Conservation (phyloP, 148 eudicot genomes). For the Rhododendron ovatum region DNA sequence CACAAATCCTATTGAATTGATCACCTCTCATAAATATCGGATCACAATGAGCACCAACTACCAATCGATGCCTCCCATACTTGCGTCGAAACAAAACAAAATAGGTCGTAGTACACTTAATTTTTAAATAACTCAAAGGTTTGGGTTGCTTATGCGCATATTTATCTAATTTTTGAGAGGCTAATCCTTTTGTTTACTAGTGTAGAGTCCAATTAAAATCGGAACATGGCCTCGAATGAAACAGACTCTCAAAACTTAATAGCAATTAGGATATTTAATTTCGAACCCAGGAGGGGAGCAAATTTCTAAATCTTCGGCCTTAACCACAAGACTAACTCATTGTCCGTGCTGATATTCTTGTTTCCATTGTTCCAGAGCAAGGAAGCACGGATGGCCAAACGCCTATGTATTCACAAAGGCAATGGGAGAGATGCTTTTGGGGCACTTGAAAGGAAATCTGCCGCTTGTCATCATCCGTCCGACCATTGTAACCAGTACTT, state of each 20-base stretch:
- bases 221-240: too few relatives aligned
- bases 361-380: slow-evolving; percentile 36
- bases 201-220: too few relatives aligned
- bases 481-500: slow-evolving; percentile 75
- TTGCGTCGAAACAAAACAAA: too few relatives aligned
- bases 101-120: too few relatives aligned
- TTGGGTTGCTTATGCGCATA: too few relatives aligned
- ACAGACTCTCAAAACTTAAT: not conserved
- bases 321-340: not conserved
- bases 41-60: too few relatives aligned
- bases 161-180: too few relatives aligned
- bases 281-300: not conserved
- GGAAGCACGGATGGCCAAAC: slow-evolving; percentile 85
- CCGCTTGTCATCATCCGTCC: slow-evolving; percentile 85
- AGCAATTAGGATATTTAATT: not conserved
- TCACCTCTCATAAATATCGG: too few relatives aligned
- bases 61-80: too few relatives aligned
- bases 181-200: too few relatives aligned
- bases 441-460: slow-evolving; percentile 44
- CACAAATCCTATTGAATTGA: too few relatives aligned
- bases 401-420: slow-evolving; percentile 93
- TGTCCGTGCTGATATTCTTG: too few relatives aligned
- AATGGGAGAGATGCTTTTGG: slow-evolving; percentile 79
- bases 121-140: not conserved
- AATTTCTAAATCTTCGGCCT: not conserved